phyloP scores from a whole-genome alignment of 1,139 yeast species.

The Geotrichum europaeum region DNA sequence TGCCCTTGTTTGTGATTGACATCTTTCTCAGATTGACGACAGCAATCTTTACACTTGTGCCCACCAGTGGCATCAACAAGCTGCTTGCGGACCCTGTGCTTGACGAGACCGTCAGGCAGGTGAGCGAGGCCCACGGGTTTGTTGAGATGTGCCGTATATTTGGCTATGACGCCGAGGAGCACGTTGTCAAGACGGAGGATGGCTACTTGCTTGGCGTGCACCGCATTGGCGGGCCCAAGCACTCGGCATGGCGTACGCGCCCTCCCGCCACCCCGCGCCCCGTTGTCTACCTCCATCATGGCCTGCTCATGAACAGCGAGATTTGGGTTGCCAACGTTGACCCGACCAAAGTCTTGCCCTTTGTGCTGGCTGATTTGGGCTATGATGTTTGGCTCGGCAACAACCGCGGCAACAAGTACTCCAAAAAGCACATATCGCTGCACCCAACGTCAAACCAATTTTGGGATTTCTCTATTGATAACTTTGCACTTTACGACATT shows the following conservation, averaged over 20 bases:
- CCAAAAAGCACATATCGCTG: conserved; percentile 45
- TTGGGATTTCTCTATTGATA: conserved; percentile 86
- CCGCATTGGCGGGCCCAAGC: conserved; percentile 42
- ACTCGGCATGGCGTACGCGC: conserved; percentile 35
- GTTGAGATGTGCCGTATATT: conserved; percentile 57
- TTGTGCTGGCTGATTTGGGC: conserved; percentile 68
- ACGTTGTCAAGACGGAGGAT: conserved; percentile 56
- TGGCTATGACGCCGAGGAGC: conserved; percentile 66
- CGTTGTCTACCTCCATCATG: conserved; percentile 82
- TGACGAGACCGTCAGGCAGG: conserved; percentile 21
- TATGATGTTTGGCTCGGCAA: conserved; percentile 93
- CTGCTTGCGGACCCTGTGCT: conserved; percentile 23
- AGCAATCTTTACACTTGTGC: conserved; percentile 19
- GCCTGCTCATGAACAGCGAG: conserved; percentile 84
- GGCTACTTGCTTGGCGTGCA: conserved; percentile 52
- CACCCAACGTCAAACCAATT: conserved; percentile 47
- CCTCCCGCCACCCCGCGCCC: conserved; percentile 28
- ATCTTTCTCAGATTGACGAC: conserved; percentile 25
- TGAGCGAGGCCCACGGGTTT: conserved; percentile 42
- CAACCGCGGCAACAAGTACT: conserved; percentile 84
- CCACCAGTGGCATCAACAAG: conserved; percentile 16
- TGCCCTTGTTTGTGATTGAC: conserved; percentile 30
- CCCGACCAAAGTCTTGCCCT: conserved; percentile 62
- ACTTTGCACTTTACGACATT: conserved; percentile 76
- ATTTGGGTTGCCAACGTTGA: conserved; percentile 69